These are phyloP conservation scores for Mycena pura DNA, from an alignment of 768 basidiomycete genomes.

Conservation along the genomic window DNA sequence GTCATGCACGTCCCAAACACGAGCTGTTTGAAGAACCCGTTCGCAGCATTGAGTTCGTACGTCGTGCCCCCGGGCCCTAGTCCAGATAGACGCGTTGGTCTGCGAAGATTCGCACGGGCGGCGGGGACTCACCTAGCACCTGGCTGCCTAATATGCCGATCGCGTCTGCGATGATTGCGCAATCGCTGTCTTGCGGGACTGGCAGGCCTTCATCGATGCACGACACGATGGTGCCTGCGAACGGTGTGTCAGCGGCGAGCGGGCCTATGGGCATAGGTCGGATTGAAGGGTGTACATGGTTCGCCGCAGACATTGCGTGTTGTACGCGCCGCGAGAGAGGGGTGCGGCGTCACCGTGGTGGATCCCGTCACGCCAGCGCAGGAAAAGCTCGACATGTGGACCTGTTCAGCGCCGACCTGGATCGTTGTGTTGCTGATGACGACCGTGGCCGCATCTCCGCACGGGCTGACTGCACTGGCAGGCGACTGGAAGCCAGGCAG, in stretches of 20 bases:
- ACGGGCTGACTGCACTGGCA: not conserved
- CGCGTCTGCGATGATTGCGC: constrained; percentile 8
- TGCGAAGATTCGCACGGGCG: too few relatives aligned
- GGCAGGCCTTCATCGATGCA: not conserved
- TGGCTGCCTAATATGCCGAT: not conserved
- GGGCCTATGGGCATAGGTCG: not conserved
- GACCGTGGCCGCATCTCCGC: not conserved
- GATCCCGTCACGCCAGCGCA: too few relatives aligned
- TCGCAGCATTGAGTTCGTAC: not conserved
- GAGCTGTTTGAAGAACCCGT: constrained; percentile 9
- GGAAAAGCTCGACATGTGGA: not conserved
- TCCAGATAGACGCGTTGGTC: too few relatives aligned
- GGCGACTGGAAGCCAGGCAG: not conserved
- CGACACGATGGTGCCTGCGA: not conserved
- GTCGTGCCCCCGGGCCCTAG: not conserved
- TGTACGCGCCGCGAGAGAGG: not conserved
- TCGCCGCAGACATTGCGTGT: constrained; percentile 1
- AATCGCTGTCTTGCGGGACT: not conserved
- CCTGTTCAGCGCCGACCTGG: not conserved
- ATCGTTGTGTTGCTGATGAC: not conserved
- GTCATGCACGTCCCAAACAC: not conserved
- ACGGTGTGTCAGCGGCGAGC: not conserved
- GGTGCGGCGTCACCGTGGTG: too few relatives aligned
- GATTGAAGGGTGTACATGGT: not conserved
- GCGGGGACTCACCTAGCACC: not conserved